Evolutionary conservation across 1,284 basidiomycete genomes (phyloP).

Genomic region (Moesziomyces parantarcticus): DNA sequence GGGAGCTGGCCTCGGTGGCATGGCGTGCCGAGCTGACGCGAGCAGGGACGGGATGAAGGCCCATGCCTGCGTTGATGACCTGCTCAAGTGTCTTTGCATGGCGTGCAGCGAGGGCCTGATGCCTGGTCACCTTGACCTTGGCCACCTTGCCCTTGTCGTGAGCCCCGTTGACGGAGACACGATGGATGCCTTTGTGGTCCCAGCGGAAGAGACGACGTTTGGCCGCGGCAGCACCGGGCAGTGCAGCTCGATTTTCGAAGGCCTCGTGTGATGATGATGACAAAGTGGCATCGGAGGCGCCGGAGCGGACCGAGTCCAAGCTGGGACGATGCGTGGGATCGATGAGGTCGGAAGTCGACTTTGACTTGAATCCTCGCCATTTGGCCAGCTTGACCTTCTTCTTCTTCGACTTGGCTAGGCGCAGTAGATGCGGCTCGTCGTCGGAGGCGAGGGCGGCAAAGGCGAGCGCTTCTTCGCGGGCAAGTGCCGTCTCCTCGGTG

Average conservation of each 20-base stretch:
- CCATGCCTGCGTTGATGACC: constrained; percentile 58
- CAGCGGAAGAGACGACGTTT: constrained; percentile 43
- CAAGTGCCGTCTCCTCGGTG: constrained; percentile 40
- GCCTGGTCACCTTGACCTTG: constrained; percentile 51
- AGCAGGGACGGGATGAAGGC: constrained; percentile 34
- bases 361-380: constrained; percentile 36
- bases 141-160: constrained; percentile 34
- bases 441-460: neutral
- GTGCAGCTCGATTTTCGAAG: constrained; percentile 17
- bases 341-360: constrained; percentile 29
- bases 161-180: neutral
- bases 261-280: constrained; percentile 9
- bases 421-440: neutral
- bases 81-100: constrained; percentile 59
- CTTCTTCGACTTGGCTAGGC: neutral
- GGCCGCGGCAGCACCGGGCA: constrained; percentile 31
- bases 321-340: constrained; percentile 11
- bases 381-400: constrained; percentile 11
- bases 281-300: constrained; percentile 9
- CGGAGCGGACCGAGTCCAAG: constrained; percentile 18
- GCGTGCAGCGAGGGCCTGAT: constrained; percentile 50
- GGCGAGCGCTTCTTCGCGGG: constrained; percentile 30
- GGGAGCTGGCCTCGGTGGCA: neutral
- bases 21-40: constrained; percentile 20
- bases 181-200: constrained; percentile 46